Base-by-base conservation (phyloP, 768 basidiomycete genomes). In the Hypsizygus marmoreus region DNA sequence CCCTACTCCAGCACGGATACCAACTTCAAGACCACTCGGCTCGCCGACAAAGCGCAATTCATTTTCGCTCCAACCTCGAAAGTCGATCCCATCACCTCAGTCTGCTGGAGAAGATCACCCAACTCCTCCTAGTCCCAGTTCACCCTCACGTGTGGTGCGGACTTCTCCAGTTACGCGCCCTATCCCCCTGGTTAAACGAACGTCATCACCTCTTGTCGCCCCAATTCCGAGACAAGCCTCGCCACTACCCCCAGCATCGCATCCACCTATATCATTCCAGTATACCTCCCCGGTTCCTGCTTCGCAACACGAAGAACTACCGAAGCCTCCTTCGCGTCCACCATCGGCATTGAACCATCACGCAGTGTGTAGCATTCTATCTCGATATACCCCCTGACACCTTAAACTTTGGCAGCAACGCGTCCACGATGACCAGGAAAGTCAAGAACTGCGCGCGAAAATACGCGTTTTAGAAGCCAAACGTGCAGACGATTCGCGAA, bases 381-480 rank as follows among this genome's bases (percentile, higher is more conserved):
- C 31, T 28, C 14, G 3, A 32, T 25, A 22, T 16, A 6, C 40
- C 36, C 28, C 20, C 16, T 6, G 25, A 16, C 31, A 34, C 40
- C 33, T 25, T 23, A 41, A 29, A 20, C 30, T 31, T 39, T 9
- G 13, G 8, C 50, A 57, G 50, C 51, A 56, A 30, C 61, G 53
- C 16, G 47, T 50, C 39, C 64, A 55, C 46, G 81, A 85, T 50
- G 85, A 84, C 45, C 65, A 76, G 41, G 85, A 88, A 57, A 65
- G 82, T 14, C 85, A 95, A 66, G 91, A 95, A 64, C 71, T 94
- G 39, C 81, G 85, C 31, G 86, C 86, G 22, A 92, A 91, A 64
- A 74, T 90, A 22, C 83, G 91, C 17, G 82, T 94, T 4, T 71
- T 97, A 22, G 97, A 99, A 69, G 80, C 81, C 7, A 87, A 91